Evolutionary conservation across 2,329 filamentous ascomycete genomes (phyloP).

Genomic region (Tympanopsis confertula): DNA sequence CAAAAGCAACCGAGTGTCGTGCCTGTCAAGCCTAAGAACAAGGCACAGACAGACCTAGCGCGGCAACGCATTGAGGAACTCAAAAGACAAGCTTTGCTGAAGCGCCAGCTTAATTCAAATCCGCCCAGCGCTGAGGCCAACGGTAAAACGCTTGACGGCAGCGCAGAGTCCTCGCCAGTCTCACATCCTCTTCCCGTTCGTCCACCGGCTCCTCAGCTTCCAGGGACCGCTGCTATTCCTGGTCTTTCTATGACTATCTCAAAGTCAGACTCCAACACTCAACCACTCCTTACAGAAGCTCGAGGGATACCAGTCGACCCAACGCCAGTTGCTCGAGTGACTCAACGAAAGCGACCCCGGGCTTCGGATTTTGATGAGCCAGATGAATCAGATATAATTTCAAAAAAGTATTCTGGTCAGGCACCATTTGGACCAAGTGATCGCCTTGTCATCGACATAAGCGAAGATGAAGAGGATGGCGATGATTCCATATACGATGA

Average conservation of each 20-base stretch:
- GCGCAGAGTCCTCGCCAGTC: not conserved
- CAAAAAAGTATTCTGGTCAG: not conserved
- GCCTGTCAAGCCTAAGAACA: not conserved
- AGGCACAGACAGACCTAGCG: not conserved
- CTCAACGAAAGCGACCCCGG: not conserved
- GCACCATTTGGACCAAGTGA: not conserved
- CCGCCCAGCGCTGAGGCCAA: not conserved
- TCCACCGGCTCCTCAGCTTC: not conserved
- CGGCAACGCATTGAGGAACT: not conserved
- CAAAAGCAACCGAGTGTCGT: not conserved
- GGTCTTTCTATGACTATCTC: not conserved
- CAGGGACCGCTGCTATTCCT: not conserved
- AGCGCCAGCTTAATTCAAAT: not conserved
- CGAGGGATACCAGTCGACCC: not conserved
- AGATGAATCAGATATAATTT: not conserved
- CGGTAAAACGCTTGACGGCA: not conserved
- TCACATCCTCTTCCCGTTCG: not conserved
- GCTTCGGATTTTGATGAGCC: constrained; percentile 1
- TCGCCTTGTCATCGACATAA: not conserved
- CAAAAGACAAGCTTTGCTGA: not conserved
- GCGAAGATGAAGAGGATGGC: not conserved
- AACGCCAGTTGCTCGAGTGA: not conserved
- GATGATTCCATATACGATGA: too few relatives aligned
- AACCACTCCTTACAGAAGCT: not conserved
- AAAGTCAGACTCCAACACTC: not conserved